A percentile compares a stretch with the other conserved stretches of the same genome.
Evolutionary conservation across 805 yeast species (phyloP).

Genomic region (Yamadazyma sp.): DNA sequence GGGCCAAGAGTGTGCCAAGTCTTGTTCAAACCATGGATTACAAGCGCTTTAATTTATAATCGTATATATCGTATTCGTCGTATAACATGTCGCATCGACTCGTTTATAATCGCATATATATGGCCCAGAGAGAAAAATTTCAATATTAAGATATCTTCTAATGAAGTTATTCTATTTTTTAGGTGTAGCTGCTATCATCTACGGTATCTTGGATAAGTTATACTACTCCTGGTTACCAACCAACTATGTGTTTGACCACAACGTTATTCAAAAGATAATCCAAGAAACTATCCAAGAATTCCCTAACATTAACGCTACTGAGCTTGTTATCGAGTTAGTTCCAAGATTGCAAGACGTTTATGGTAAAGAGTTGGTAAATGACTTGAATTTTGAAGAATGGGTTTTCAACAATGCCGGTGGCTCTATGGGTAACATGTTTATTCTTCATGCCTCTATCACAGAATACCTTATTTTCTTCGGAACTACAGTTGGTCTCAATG

Average conservation of each 20-base stretch:
- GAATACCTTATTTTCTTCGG: constrained; percentile 95
- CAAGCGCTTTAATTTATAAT: too few relatives aligned
- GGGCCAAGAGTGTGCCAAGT: too few relatives aligned
- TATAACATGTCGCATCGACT: too few relatives aligned
- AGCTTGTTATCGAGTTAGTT: constrained; percentile 61
- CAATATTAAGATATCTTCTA: too few relatives aligned
- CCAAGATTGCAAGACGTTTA: constrained; percentile 59
- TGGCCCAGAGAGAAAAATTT: too few relatives aligned
- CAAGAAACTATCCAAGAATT: constrained; percentile 52
- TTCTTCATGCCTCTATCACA: constrained; percentile 89
- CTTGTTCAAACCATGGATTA: too few relatives aligned
- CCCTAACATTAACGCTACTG: constrained; percentile 60
- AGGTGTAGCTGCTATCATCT: constrained; percentile 24
- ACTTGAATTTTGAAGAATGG: constrained; percentile 80
- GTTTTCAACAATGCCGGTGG: constrained; percentile 97
- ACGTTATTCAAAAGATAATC: constrained; percentile 56
- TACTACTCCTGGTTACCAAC: constrained; percentile 64
- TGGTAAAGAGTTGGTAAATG: constrained; percentile 67
- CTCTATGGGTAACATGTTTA: constrained; percentile 96
- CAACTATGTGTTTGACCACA: constrained; percentile 69
- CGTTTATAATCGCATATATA: constrained; percentile 5
- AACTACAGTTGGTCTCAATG: constrained; percentile 91
- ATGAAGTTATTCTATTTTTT: constrained; percentile 29
- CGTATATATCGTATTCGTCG: too few relatives aligned
- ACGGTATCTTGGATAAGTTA: constrained; percentile 30